A percentile compares a stretch with the other conserved stretches of the same genome.
phyloP scores from a whole-genome alignment of 2,329 filamentous ascomycete genomes.

The Pestalotiopsis sp. region DNA sequence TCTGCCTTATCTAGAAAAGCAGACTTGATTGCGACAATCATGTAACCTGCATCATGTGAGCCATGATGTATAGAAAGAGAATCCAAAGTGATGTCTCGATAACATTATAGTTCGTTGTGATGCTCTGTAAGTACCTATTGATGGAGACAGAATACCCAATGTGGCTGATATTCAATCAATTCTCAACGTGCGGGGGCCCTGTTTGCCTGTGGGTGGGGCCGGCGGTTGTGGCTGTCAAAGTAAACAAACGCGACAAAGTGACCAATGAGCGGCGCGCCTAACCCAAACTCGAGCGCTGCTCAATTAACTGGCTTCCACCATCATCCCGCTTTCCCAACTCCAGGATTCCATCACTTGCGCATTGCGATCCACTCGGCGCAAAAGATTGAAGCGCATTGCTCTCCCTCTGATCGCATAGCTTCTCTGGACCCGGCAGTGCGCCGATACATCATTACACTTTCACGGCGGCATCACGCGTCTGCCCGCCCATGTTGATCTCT shows the following conservation, averaged over 20 bases:
- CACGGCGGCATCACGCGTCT: background rate
- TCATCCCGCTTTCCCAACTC: conserved; percentile 7
- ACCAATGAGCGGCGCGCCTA: background rate
- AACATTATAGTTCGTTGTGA: too few species aligned
- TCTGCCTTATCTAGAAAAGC: conserved; percentile 20
- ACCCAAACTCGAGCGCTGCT: background rate
- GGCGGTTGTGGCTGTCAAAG: background rate
- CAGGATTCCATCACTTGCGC: background rate
- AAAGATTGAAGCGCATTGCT: background rate
- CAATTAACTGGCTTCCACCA: background rate
- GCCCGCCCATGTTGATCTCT: background rate
- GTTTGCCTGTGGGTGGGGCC: background rate
- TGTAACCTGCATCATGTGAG: background rate
- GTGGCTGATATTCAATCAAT: too few species aligned
- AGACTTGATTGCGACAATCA: background rate
- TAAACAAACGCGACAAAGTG: conserved; percentile 6
- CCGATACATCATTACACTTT: background rate
- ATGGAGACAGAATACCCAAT: too few species aligned
- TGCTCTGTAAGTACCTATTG: too few species aligned
- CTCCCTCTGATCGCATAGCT: background rate
- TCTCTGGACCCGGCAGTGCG: background rate
- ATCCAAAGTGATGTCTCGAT: background rate
- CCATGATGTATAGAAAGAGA: background rate
- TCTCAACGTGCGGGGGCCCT: too few species aligned
- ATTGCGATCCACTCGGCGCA: background rate